These are phyloP conservation scores for Globisporangium rhizosaccharum DNA, from an alignment of 352 stramenopile species.

Conservation along the genomic window DNA sequence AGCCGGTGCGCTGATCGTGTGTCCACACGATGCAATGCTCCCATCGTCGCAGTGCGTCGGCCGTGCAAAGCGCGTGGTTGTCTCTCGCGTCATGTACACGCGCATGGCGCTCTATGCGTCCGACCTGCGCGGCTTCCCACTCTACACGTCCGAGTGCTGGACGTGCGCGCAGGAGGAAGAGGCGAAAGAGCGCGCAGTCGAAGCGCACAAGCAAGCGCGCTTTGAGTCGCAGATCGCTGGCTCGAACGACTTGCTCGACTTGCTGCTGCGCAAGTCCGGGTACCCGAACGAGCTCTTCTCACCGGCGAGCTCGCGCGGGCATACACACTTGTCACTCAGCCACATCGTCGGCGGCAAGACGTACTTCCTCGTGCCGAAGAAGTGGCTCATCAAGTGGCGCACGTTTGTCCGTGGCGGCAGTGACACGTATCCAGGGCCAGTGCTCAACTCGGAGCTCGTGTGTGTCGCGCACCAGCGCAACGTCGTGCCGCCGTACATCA, in stretches of 20 bases:
- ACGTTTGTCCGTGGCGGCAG: constrained; percentile 62
- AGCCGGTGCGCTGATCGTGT: constrained; percentile 59
- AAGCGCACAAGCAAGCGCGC: constrained; percentile 46
- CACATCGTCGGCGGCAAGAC: constrained; percentile 37
- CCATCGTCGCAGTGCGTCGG: constrained; percentile 54
- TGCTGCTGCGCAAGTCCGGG: constrained; percentile 72
- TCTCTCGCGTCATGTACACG: constrained; percentile 37
- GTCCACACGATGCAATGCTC: constrained; percentile 51
- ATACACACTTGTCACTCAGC: constrained; percentile 51
- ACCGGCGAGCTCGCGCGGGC: constrained; percentile 29
- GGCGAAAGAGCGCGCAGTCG: constrained; percentile 39
- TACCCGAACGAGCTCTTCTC: constrained; percentile 81
- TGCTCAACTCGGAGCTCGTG: constrained; percentile 78
- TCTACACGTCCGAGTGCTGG: constrained; percentile 49
- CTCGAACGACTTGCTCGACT: constrained; percentile 57
- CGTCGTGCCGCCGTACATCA: constrained; percentile 80
- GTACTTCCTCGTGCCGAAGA: constrained; percentile 83
- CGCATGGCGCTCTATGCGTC: constrained; percentile 52
- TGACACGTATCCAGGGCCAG: constrained; percentile 55
- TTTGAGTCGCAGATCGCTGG: constrained; percentile 64
- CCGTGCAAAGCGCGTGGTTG: constrained; percentile 45
- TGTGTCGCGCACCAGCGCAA: constrained; percentile 73
- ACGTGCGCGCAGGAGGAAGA: constrained; percentile 54
- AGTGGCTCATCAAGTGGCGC: constrained; percentile 79
- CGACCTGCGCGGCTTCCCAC: constrained; percentile 49